These are phyloP conservation scores for Euptelea pleiosperma DNA, from an alignment of 164 flowering plant species.

Conservation along the genomic window DNA sequence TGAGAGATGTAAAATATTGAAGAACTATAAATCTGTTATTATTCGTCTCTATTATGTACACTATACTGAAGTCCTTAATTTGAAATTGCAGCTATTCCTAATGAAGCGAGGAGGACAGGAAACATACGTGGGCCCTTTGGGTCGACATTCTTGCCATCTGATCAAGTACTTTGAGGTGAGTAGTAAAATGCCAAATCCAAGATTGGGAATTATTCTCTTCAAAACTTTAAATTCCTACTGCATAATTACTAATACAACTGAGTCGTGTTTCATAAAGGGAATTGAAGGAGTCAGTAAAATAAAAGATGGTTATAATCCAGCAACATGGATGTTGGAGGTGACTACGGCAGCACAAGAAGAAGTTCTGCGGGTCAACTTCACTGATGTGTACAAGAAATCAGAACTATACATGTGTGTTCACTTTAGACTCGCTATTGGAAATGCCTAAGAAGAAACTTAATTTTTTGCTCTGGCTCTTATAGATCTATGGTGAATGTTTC, in stretches of 20 bases:
- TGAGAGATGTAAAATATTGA: conserved; percentile 6
- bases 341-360: conserved; percentile 26
- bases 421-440: not conserved
- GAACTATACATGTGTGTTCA: conserved; percentile 17
- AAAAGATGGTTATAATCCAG: conserved; percentile 32
- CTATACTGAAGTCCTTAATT: not conserved
- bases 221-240: not conserved
- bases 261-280: conserved; percentile 21
- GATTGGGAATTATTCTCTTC: not conserved
- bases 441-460: not conserved
- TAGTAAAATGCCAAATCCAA: not conserved
- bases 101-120: conserved; percentile 61
- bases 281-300: conserved; percentile 29
- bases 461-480: not conserved
- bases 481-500: conserved; percentile 4
- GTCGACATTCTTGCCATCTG: conserved; percentile 38
- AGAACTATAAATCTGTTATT: not conserved
- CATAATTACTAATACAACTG: not conserved
- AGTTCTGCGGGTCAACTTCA: conserved; percentile 25
- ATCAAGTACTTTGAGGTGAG: conserved; percentile 62
- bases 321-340: conserved; percentile 41
- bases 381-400: conserved; percentile 26
- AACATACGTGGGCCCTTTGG: conserved; percentile 57
- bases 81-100: conserved; percentile 41
- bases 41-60: too few species aligned